A percentile compares a stretch with the other conserved stretches of the same genome.
These are phyloP conservation scores for Gelatoporia subvermispora DNA, from an alignment of 768 basidiomycete genomes.

Conservation along the genomic window DNA sequence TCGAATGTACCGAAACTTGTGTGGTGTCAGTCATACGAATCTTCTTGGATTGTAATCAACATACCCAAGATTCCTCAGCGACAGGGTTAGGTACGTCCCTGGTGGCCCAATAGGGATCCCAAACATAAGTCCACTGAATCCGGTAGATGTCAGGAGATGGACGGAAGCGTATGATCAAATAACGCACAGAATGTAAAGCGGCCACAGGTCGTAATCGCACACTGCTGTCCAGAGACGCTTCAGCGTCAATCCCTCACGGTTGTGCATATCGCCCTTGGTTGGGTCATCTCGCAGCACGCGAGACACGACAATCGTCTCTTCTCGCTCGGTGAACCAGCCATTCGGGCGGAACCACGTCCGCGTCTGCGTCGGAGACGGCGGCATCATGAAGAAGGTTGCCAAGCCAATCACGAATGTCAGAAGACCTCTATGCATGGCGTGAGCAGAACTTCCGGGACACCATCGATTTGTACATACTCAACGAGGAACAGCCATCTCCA, in stretches of 20 bases:
- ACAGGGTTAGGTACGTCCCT: constrained; percentile 52
- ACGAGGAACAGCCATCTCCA: constrained; percentile 61
- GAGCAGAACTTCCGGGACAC: constrained; percentile 39
- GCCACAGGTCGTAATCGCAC: constrained; percentile 64
- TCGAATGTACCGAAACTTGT: constrained; percentile 53
- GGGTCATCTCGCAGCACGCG: constrained; percentile 38
- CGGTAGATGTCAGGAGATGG: background rate
- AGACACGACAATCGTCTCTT: constrained; percentile 48
- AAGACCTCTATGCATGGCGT: constrained; percentile 43
- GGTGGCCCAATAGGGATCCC: constrained; percentile 46
- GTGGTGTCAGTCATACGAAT: background rate
- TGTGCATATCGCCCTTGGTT: constrained; percentile 60
- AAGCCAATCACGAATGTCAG: constrained; percentile 44
- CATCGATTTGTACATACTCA: constrained; percentile 30
- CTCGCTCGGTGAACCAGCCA: constrained; percentile 59
- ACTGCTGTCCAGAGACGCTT: constrained; percentile 48
- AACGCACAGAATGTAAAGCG: constrained; percentile 47
- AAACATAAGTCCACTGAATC: constrained; percentile 45
- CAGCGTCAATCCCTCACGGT: constrained; percentile 52
- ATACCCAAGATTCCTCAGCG: constrained; percentile 48
- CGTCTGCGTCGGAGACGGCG: constrained; percentile 56
- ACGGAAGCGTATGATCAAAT: background rate
- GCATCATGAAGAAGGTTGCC: constrained; percentile 48
- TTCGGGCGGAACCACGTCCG: constrained; percentile 48
- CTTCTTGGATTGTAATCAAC: constrained; percentile 6